Conservation (phyloP, 495 filamentous ascomycete species). For the Daldinia grandis region DNA sequence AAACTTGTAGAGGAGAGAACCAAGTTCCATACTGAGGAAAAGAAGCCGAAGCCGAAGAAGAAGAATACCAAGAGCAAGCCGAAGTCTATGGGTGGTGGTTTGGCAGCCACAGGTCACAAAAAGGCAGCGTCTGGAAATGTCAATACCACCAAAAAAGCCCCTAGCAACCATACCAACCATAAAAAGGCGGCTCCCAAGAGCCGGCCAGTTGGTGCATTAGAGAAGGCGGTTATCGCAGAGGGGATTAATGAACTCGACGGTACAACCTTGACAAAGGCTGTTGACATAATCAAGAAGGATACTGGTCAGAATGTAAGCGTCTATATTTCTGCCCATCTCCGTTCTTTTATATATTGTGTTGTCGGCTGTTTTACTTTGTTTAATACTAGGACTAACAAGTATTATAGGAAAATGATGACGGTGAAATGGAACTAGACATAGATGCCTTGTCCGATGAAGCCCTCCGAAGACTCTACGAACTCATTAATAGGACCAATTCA, state of each 20-base stretch:
- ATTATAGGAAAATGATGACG: constrained; percentile 72
- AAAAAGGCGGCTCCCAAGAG: constrained; percentile 61
- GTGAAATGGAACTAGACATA: constrained; percentile 91
- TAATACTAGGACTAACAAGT: neutral
- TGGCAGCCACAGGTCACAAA: constrained; percentile 33
- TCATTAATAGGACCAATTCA: constrained; percentile 74
- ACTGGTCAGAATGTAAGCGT: constrained; percentile 74
- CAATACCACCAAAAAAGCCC: constrained; percentile 58
- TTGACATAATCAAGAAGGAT: constrained; percentile 90
- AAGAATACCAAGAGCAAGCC: constrained; percentile 49
- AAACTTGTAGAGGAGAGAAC: constrained; percentile 59
- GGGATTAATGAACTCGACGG: constrained; percentile 79
- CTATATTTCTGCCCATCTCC: neutral
- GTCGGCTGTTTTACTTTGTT: neutral
- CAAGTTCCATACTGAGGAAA: constrained; percentile 53
- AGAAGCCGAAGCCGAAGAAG: constrained; percentile 51
- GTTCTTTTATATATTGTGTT: neutral
- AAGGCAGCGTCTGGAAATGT: constrained; percentile 46
- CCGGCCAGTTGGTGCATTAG: constrained; percentile 69
- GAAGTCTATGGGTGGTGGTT: constrained; percentile 34
- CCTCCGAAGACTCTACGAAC: constrained; percentile 76
- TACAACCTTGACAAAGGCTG: constrained; percentile 75
- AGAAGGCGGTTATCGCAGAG: constrained; percentile 87
- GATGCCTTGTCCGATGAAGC: constrained; percentile 80
- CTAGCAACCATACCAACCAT: constrained; percentile 51